These are phyloP conservation scores for Yarrowia bubula DNA, from an alignment of 805 yeast species.

Conservation along the genomic window DNA sequence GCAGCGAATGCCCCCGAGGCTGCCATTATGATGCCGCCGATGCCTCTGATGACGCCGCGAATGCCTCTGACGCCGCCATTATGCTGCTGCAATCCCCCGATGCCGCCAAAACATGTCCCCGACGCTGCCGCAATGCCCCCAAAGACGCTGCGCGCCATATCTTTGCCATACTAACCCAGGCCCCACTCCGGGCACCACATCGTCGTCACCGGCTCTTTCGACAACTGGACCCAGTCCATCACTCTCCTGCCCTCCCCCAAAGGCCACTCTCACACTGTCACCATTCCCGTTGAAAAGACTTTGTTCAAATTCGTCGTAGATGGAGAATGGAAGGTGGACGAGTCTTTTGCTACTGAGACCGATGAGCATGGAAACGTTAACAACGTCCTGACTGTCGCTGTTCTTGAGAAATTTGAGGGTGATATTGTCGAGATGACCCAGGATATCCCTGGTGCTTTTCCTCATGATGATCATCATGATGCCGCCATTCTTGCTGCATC, in stretches of 20 bases:
- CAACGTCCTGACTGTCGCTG: conserved; percentile 8
- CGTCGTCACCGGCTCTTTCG: conserved; percentile 60
- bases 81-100: too few species aligned
- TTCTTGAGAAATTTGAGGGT: conserved; percentile 1
- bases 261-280: conserved; percentile 38
- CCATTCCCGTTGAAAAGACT: conserved; percentile 33
- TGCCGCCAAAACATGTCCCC: not conserved
- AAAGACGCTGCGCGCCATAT: not conserved
- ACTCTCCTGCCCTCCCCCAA: conserved; percentile 48
- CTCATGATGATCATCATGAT: not conserved
- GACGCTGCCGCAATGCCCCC: not conserved
- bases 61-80: not conserved
- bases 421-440: conserved; percentile 20
- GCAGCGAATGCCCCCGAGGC: too few species aligned
- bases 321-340: conserved; percentile 53
- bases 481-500: not conserved
- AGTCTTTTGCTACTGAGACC: conserved; percentile 34
- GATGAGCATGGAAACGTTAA: conserved; percentile 32
- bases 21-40: not conserved
- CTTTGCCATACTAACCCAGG: conserved; percentile 9
- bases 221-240: conserved; percentile 53
- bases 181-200: conserved; percentile 40
- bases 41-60: not conserved
- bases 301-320: conserved; percentile 59
- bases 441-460: conserved; percentile 21